Evolutionary conservation across 352 stramenopile genomes (phyloP).

Genomic region (Elongisporangium anandrum): DNA sequence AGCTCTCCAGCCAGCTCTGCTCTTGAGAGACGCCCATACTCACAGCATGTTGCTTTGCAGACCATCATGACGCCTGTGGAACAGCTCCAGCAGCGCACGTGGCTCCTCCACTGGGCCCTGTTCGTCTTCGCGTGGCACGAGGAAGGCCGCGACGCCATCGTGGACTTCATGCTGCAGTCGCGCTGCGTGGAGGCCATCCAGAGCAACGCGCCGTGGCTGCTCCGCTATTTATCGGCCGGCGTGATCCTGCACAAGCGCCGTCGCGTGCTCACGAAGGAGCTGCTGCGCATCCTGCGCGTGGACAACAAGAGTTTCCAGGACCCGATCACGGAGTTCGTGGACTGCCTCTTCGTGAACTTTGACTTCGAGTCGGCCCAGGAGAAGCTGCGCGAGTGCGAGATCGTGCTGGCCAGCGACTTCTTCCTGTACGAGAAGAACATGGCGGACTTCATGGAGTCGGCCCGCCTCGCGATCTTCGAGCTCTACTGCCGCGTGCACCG

Average conservation of each 20-base stretch:
- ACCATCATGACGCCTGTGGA: conserved; percentile 81
- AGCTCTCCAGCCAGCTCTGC: not conserved
- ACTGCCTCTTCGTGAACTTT: conserved; percentile 97
- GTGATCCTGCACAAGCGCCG: conserved; percentile 97
- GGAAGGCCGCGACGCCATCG: conserved; percentile 94
- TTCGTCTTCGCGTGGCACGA: conserved; percentile 94
- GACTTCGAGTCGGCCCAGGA: conserved; percentile 98
- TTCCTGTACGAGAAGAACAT: conserved; percentile 96
- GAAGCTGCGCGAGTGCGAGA: conserved; percentile 91
- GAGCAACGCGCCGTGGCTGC: conserved; percentile 97
- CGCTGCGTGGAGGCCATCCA: conserved; percentile 96
- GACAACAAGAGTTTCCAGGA: conserved; percentile 82
- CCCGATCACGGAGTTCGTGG: conserved; percentile 93
- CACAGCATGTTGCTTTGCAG: conserved; percentile 14
- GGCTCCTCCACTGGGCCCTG: conserved; percentile 98
- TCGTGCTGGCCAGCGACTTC: conserved; percentile 96
- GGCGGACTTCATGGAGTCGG: conserved; percentile 98
- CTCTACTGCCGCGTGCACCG: conserved; percentile 99
- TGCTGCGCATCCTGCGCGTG: conserved; percentile 94
- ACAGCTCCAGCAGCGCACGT: conserved; percentile 96
- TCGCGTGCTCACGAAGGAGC: conserved; percentile 91
- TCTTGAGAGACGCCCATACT: not conserved
- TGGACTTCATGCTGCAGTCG: conserved; percentile 95
- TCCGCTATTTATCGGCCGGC: conserved; percentile 96
- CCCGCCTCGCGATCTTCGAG: conserved; percentile 98